phyloP scores from a whole-genome alignment of 1,139 yeast species.

The Candida sojae region DNA sequence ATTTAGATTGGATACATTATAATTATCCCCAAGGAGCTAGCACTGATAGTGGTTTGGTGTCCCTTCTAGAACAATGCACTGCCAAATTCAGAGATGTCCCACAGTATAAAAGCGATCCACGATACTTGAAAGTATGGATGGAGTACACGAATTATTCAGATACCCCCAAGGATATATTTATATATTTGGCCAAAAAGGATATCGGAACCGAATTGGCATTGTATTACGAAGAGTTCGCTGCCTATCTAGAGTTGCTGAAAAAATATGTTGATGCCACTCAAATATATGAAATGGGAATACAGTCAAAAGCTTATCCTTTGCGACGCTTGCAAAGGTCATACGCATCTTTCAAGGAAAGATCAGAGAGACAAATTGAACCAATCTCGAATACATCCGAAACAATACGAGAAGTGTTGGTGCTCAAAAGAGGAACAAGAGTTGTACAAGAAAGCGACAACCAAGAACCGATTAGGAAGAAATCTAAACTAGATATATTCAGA shows the following conservation, averaged over 20 bases:
- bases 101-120: slow-evolving; percentile 76
- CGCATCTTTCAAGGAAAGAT: slow-evolving; percentile 38
- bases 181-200: slow-evolving; percentile 69
- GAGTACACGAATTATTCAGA: slow-evolving; percentile 71
- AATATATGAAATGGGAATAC: slow-evolving; percentile 64
- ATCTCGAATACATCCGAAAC: slow-evolving; percentile 9
- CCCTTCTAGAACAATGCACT: slow-evolving; percentile 71
- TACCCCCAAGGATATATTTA: slow-evolving; percentile 70
- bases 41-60: slow-evolving; percentile 66
- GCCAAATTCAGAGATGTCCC: slow-evolving; percentile 63
- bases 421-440: slow-evolving; percentile 26
- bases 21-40: slow-evolving; percentile 70
- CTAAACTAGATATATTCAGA: slow-evolving; percentile 31
- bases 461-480: slow-evolving; percentile 17
- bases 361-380: slow-evolving; percentile 4
- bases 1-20: slow-evolving; percentile 70
- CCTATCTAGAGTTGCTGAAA: slow-evolving; percentile 55
- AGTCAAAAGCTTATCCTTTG: slow-evolving; percentile 63
- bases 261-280: slow-evolving; percentile 61
- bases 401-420: slow-evolving; percentile 21
- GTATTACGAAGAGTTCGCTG: slow-evolving; percentile 82
- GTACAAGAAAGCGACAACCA: slow-evolving; percentile 9
- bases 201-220: slow-evolving; percentile 71
- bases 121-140: slow-evolving; percentile 82
- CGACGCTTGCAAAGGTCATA: slow-evolving; percentile 53